Percentiles rank a stretch among this genome's conserved stretches.
phyloP scores from a whole-genome alignment of 768 basidiomycete species.

The Bullera alba region DNA sequence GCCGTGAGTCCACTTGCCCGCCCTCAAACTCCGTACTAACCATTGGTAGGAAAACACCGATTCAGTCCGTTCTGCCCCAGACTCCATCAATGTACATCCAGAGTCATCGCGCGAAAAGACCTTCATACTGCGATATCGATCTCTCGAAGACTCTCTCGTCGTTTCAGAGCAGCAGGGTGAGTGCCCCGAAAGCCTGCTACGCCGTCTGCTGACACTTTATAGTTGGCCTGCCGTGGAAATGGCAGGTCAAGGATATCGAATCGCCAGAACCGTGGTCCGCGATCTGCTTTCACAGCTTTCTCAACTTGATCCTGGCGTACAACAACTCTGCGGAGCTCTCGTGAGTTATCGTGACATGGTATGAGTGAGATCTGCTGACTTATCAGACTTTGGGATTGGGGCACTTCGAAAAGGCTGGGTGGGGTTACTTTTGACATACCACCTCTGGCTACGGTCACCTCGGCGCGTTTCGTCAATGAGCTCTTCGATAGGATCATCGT shows the following conservation, averaged over 20 bases:
- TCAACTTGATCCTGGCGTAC: constrained; percentile 19
- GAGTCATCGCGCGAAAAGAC: constrained; percentile 15
- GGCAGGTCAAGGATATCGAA: constrained; percentile 28
- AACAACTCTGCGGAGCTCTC: constrained; percentile 18
- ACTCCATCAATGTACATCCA: constrained; percentile 1
- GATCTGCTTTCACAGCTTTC: constrained; percentile 27
- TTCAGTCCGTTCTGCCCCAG: background rate
- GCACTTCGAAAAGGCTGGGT: constrained; percentile 17
- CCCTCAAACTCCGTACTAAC: background rate
- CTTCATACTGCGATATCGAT: constrained; percentile 23
- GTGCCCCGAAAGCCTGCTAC: constrained; percentile 1
- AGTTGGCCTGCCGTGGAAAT: constrained; percentile 39
- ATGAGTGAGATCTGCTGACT: background rate
- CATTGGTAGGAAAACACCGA: background rate
- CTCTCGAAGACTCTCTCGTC: constrained; percentile 33
- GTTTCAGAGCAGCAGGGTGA: constrained; percentile 36
- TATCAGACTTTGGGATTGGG: constrained; percentile 33
- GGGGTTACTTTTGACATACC: constrained; percentile 17
- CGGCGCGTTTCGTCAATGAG: constrained; percentile 35
- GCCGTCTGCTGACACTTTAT: too few species aligned
- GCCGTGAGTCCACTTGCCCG: constrained; percentile 9
- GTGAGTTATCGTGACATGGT: constrained; percentile 11
- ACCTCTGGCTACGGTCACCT: constrained; percentile 12
- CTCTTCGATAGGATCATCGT: constrained; percentile 28
- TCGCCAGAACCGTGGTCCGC: constrained; percentile 27